Percentiles rank a stretch among this genome's conserved stretches.
Evolutionary conservation across 306 rosid genomes (phyloP).

Genomic region (Hippophae rhamnoides): DNA sequence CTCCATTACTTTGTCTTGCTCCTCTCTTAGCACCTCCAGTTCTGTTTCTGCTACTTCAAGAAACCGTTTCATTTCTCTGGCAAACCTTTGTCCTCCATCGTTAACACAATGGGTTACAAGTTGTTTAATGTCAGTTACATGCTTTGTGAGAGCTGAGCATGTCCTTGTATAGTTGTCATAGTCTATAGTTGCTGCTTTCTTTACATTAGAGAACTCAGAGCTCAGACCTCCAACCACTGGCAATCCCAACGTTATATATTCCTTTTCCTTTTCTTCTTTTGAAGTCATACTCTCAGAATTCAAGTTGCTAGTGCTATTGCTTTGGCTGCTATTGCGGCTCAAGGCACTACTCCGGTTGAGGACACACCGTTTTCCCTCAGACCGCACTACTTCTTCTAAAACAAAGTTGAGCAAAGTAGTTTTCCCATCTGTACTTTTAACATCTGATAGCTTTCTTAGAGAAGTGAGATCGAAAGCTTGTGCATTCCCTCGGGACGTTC

Average conservation of each 20-base stretch:
- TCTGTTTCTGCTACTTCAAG: slow-evolving; percentile 53
- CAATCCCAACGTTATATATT: slow-evolving; percentile 59
- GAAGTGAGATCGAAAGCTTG: slow-evolving; percentile 81
- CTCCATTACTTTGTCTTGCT: slow-evolving; percentile 45
- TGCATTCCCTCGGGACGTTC: slow-evolving; percentile 88
- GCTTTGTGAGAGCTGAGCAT: slow-evolving; percentile 38
- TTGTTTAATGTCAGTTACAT: slow-evolving; percentile 27
- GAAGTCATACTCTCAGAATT: slow-evolving; percentile 17
- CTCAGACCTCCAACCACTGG: slow-evolving; percentile 93
- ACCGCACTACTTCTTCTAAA: slow-evolving; percentile 84
- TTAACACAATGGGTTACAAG: slow-evolving; percentile 31
- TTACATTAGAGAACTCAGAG: slow-evolving; percentile 61
- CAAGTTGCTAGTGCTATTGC: slow-evolving; percentile 9
- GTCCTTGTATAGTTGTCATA: slow-evolving; percentile 38
- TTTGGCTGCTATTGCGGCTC: slow-evolving; percentile 39
- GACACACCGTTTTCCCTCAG: slow-evolving; percentile 76
- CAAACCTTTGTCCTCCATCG: slow-evolving; percentile 50
- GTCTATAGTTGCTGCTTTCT: slow-evolving; percentile 62
- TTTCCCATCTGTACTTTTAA: slow-evolving; percentile 76
- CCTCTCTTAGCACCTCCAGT: slow-evolving; percentile 39
- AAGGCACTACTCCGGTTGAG: slow-evolving; percentile 42
- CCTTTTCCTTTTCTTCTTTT: slow-evolving; percentile 56
- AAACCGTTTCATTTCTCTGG: slow-evolving; percentile 56
- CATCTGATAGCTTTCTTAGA: slow-evolving; percentile 82
- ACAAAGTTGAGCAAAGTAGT: slow-evolving; percentile 88